Percentiles rank a stretch among this genome's conserved stretches.
phyloP scores from a whole-genome alignment of 768 basidiomycete species.

The Pleurotus tuoliensis region DNA sequence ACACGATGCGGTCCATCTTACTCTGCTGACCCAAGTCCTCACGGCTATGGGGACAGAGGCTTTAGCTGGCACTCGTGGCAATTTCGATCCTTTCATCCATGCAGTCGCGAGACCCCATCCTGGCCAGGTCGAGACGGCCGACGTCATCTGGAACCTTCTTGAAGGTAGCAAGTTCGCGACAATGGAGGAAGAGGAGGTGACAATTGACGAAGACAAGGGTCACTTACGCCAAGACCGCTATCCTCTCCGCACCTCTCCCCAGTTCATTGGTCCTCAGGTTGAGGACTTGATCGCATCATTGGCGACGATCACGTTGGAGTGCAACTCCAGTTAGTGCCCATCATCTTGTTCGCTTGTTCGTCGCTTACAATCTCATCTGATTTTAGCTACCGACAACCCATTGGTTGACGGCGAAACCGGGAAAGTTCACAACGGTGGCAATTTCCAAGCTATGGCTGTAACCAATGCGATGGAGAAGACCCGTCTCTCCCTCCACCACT shows the following conservation, averaged over 20 bases:
- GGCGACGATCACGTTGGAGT: constrained; percentile 59
- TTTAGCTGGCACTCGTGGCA: constrained; percentile 59
- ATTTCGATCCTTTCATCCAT: constrained; percentile 71
- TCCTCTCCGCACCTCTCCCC: constrained; percentile 65
- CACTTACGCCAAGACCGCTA: constrained; percentile 73
- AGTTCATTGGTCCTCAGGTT: constrained; percentile 77
- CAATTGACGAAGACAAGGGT: constrained; percentile 62
- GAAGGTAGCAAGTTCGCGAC: constrained; percentile 58
- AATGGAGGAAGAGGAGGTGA: constrained; percentile 59
- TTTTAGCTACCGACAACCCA: constrained; percentile 79
- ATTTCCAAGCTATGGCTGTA: constrained; percentile 84
- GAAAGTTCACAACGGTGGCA: constrained; percentile 73
- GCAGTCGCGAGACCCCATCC: constrained; percentile 72
- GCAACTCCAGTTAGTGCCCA: constrained; percentile 65
- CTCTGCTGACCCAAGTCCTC: constrained; percentile 62
- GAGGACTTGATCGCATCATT: constrained; percentile 69
- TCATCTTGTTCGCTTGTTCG: constrained; percentile 1
- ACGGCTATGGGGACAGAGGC: constrained; percentile 83
- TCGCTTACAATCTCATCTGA: not conserved
- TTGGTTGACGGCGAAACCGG: constrained; percentile 67
- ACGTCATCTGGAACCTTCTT: constrained; percentile 57
- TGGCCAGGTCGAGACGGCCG: constrained; percentile 67
- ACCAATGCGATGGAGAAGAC: constrained; percentile 86
- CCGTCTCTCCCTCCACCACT: constrained; percentile 63
- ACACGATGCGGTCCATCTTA: constrained; percentile 62